Evolutionary conservation across 495 filamentous ascomycete species (phyloP), one percentile per base, ranked within the genome.

Genomic region (Chaetomidium leptoderma): DNA sequence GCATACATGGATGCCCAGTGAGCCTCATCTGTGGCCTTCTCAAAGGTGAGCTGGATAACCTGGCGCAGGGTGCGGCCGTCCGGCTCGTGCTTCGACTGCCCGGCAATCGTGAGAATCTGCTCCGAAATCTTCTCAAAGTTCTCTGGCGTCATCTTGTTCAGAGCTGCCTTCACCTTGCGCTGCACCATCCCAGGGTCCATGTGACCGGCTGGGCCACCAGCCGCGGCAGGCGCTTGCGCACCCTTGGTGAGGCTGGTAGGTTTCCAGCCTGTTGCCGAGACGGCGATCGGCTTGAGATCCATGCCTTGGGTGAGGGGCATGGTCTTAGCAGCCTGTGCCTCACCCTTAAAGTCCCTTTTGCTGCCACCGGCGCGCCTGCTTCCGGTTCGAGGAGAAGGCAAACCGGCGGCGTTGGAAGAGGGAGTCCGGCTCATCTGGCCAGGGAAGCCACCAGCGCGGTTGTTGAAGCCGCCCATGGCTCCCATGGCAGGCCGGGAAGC

Each of bases 121-220:
- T 89, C 86, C 19, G 93, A 79, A 57, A 99, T 96, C 78, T 87
- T 90, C 63, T 97, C 91, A 70, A 99, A 99, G 65, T 97, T 97
- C 75, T 97, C 93, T 1, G 93, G 93, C 0, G 93, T 97, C 95
- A 99, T 97, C 86, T 97, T 97, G 83, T 99, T 97, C 63, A 99
- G 77, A 46, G 88, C 88, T 53, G 90, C 89, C 83, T 99, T 99
- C 68, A 97, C 95, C 83, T 97, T 99, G 61, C 93, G 86, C 74
- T 99, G 93, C 62, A 99, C 93, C 74, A 93, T 84, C 59, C 92
- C 90, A 17, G 93, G 95, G 57, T 92, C 78, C 77, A 99, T 77
- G 63, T 88, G 81, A 42, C 78, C 80, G 10, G 72, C 57, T 51
- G 73, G 72, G 53, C 74, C 79, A 61, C 76, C 75, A 51, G 79